phyloP scores from a whole-genome alignment of 169 alveolate genomes.

The Miamiensis avidus region DNA sequence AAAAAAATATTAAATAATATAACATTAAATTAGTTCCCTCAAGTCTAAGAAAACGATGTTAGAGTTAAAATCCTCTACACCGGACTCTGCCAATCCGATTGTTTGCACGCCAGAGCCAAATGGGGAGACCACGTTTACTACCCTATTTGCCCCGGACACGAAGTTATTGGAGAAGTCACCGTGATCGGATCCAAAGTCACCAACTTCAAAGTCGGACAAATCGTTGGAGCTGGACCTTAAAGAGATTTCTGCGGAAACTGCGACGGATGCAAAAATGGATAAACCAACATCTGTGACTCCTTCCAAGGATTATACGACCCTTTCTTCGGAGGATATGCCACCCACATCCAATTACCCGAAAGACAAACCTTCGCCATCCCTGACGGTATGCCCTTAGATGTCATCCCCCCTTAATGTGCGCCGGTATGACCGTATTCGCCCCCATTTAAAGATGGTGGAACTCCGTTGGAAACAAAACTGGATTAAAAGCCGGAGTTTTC shows the following conservation, averaged over 20 bases:
- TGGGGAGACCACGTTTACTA: slow-evolving; percentile 63
- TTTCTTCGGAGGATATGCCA: slow-evolving; percentile 83
- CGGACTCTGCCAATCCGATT: slow-evolving; percentile 80
- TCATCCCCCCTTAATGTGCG: slow-evolving; percentile 85
- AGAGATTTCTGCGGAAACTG: slow-evolving; percentile 76
- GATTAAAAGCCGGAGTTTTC: slow-evolving; percentile 72
- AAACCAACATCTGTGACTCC: slow-evolving; percentile 62
- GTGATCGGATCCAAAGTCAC: slow-evolving; percentile 73
- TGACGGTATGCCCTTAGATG: slow-evolving; percentile 53
- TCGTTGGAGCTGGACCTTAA: slow-evolving; percentile 76
- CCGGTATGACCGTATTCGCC: slow-evolving; percentile 81
- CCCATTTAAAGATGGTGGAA: slow-evolving; percentile 52
- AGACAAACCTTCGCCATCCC: slow-evolving; percentile 72
- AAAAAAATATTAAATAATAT: no score
- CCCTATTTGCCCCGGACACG: slow-evolving; percentile 83
- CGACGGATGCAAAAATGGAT: slow-evolving; percentile 65
- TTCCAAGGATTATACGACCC: slow-evolving; percentile 37
- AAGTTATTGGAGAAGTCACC: slow-evolving; percentile 71
- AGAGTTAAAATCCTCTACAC: slow-evolving; percentile 68
- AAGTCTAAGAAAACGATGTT: no score
- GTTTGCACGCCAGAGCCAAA: slow-evolving; percentile 55
- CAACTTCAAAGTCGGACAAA: slow-evolving; percentile 73
- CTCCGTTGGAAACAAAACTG: slow-evolving; percentile 44
- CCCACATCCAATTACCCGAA: slow-evolving; percentile 65
- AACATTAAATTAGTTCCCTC: no score